A percentile compares a stretch with the other conserved stretches of the same genome.
Conservation (phyloP, 257 asterid genomes). For the Coffea canephora region DNA sequence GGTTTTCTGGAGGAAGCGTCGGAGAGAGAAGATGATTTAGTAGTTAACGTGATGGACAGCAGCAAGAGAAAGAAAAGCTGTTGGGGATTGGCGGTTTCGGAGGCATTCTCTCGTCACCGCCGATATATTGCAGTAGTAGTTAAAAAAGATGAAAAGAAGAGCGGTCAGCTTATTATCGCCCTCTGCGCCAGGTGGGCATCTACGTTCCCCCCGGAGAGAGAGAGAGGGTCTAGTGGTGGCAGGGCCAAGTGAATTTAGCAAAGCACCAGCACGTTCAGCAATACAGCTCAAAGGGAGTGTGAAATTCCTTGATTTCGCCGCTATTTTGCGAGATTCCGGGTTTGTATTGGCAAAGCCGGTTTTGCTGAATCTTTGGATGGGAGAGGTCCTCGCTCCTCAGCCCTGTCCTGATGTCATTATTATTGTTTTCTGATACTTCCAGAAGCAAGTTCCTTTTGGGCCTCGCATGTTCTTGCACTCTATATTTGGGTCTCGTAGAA, state of each 20-base stretch:
- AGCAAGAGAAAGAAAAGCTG: background rate
- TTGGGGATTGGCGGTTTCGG: slow-evolving; percentile 8
- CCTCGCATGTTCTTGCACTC: too few species aligned
- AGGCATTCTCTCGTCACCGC: slow-evolving; percentile 17
- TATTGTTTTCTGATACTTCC: too few species aligned
- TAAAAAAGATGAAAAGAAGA: background rate
- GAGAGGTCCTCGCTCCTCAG: too few species aligned
- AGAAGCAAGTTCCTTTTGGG: too few species aligned
- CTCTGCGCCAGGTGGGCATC: background rate
- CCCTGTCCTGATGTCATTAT: too few species aligned
- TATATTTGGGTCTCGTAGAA: too few species aligned
- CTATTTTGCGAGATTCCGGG: too few species aligned
- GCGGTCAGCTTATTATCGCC: background rate
- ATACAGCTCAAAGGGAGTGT: background rate
- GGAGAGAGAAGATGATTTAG: background rate
- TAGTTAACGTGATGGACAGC: background rate
- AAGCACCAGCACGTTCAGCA: background rate
- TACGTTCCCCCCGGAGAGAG: background rate
- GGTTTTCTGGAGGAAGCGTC: slow-evolving; percentile 9
- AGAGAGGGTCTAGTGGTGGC: background rate
- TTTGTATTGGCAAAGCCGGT: too few species aligned
- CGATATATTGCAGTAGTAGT: background rate
- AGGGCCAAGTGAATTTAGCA: background rate
- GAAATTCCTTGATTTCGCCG: too few species aligned
- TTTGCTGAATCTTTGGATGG: too few species aligned